Percentiles rank a stretch among this genome's conserved stretches.
These are phyloP conservation scores for Gastrolobium villosum DNA, from an alignment of 306 rosid genomes.

Conservation along the genomic window DNA sequence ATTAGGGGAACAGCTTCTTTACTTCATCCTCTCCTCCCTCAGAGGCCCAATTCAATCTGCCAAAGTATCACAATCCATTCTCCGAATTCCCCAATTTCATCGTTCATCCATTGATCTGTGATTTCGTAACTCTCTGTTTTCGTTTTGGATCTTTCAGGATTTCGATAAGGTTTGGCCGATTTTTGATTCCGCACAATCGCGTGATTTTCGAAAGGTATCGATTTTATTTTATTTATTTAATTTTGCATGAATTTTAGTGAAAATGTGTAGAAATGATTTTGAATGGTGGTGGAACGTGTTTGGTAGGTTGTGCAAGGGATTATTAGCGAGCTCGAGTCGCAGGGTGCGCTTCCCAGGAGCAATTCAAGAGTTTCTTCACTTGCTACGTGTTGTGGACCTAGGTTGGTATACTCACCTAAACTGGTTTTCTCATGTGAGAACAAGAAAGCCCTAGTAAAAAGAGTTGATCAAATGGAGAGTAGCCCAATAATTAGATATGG, in stretches of 20 bases:
- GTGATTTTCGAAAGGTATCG: conserved; percentile 94
- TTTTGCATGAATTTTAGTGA: conserved; percentile 20
- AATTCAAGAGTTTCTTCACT: conserved; percentile 99
- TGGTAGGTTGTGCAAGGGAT: conserved; percentile 93
- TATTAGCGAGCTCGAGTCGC: conserved; percentile 99
- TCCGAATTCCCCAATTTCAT: neutral
- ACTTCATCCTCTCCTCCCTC: conserved; percentile 95
- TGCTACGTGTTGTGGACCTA: conserved; percentile 99
- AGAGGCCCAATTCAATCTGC: conserved; percentile 95
- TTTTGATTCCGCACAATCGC: conserved; percentile 94
- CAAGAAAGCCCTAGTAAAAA: neutral
- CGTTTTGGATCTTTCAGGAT: conserved; percentile 71
- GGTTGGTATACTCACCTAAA: conserved; percentile 61
- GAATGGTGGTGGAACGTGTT: conserved; percentile 42
- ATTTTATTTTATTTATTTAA: neutral
- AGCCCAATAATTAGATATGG: neutral
- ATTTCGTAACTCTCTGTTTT: neutral
- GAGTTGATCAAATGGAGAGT: neutral
- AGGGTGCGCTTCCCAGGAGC: conserved; percentile 97
- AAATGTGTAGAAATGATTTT: conserved; percentile 13
- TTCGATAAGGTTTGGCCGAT: conserved; percentile 99
- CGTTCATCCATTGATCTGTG: conserved; percentile 30
- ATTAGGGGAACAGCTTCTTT: conserved; percentile 96
- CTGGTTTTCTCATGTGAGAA: neutral
- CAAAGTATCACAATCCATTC: conserved; percentile 56